Evolutionary conservation across 305 asterid species (phyloP), one percentile per base, ranked within the genome.

Genomic region (Withania somnifera): DNA sequence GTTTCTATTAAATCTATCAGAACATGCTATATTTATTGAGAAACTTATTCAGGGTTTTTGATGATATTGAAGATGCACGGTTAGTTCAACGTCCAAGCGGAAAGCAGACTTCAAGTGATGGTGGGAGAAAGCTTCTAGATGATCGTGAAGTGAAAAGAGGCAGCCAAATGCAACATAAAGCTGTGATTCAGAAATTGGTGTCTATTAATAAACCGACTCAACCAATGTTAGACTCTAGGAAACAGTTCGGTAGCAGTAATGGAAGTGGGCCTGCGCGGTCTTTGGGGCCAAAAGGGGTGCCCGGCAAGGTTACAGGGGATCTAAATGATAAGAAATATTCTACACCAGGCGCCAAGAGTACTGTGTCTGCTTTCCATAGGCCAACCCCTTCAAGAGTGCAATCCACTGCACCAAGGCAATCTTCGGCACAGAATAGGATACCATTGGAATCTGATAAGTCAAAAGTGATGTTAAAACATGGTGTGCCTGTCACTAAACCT

Each of bases 261-360:
- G 94, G 93, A 53, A 91, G 90, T 85, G 98, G 93, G 69, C 95
- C 95, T 10, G 97, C 95, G 24, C 97, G 92, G 93, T 94, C 97
- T 19, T 42, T 86, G 77, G 87, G 85, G 22, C 83, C 87, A 13
- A 92, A 90, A 84, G 75, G 84, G 20, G 51, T 84, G 56, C 91
- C 97, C 30, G 80, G 89, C 8, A 91, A 84, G 85, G 84, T 68
- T 86, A 56, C 89, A 5, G 84, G 64, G 68, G 84, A 90, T 82
- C 69, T 86, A 61, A 66, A 85, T 30, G 89, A 84, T 57, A 94
- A 80, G 88, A 87, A 87, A 83, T 78, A 52, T 67, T 15, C 84
- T 11, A 75, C 88, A 78, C 85, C 91, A 7, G 67, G 50, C 84
- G 82, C 90, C 3, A 92, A 82, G 88, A 82, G 77, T 80, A 77